A percentile compares a stretch with the other conserved stretches of the same genome.
These are phyloP conservation scores for Aureobasidium lini DNA, from an alignment of 2,329 filamentous ascomycete genomes.

Conservation along the genomic window DNA sequence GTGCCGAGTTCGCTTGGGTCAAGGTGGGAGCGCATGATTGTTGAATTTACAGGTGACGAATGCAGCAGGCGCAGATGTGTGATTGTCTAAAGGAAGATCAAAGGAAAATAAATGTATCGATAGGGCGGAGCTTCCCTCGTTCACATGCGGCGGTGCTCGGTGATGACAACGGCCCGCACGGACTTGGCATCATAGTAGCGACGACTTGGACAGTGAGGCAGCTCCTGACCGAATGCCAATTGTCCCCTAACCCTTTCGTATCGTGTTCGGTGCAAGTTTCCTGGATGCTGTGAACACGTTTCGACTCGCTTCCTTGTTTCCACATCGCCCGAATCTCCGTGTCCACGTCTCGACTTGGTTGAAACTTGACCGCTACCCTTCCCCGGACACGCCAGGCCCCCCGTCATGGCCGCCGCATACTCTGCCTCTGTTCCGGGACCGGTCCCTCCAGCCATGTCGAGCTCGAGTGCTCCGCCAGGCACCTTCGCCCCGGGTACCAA, in stretches of 20 bases:
- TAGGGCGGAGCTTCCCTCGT: background rate
- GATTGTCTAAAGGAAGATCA: background rate
- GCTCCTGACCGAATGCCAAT: constrained; percentile 6
- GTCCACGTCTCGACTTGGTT: background rate
- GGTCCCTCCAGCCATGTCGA: constrained; percentile 9
- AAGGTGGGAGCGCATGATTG: constrained; percentile 13
- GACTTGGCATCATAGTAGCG: constrained; percentile 1
- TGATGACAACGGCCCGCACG: background rate
- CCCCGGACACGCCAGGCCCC: background rate
- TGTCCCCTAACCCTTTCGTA: background rate
- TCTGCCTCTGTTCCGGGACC: background rate
- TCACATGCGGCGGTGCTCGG: constrained; percentile 6
- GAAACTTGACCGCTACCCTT: constrained; percentile 2
- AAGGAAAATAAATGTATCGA: background rate
- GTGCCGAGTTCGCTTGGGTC: constrained; percentile 65
- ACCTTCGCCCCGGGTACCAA: constrained; percentile 92
- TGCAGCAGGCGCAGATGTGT: background rate
- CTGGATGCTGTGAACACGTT: background rate
- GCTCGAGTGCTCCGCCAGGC: constrained; percentile 44
- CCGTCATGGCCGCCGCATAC: constrained; percentile 13
- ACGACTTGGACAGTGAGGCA: background rate
- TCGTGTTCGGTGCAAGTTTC: background rate
- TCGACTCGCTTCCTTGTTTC: background rate
- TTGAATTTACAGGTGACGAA: background rate
- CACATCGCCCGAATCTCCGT: background rate